Conservation (phyloP, 2,329 filamentous ascomycete genomes). For the Ceratocystis eucalypticola region DNA sequence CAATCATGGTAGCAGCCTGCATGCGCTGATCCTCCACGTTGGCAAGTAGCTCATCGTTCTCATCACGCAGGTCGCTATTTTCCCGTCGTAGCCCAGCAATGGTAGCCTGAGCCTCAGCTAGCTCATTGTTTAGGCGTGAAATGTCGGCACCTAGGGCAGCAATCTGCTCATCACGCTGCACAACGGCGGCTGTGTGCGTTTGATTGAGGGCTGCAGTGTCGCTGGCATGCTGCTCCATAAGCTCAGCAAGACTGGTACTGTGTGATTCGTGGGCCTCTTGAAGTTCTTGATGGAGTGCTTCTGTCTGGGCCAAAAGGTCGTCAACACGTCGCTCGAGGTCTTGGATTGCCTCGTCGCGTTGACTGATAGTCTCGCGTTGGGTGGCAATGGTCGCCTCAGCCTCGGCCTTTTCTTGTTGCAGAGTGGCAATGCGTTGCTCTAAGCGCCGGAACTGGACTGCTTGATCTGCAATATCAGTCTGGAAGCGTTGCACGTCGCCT, state of each 20-base stretch:
- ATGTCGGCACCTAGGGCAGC: conserved; percentile 12
- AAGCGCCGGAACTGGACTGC: neutral
- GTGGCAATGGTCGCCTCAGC: conserved; percentile 28
- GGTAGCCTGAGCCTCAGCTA: conserved; percentile 11
- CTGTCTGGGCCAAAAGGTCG: conserved; percentile 29
- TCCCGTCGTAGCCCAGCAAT: conserved; percentile 11
- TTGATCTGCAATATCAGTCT: neutral
- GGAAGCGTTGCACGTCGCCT: conserved; percentile 24
- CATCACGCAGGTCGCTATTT: conserved; percentile 13
- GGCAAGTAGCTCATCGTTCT: conserved; percentile 3
- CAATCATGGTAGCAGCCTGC: conserved; percentile 15
- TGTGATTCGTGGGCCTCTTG: conserved; percentile 27
- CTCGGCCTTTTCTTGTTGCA: conserved; percentile 21
- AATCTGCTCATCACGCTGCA: conserved; percentile 10
- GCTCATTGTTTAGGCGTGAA: conserved; percentile 7
- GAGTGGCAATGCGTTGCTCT: neutral
- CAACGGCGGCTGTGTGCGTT: conserved; percentile 2
- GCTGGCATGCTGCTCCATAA: conserved; percentile 11
- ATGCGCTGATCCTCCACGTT: conserved; percentile 14
- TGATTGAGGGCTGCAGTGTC: neutral
- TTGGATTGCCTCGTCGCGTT: conserved; percentile 28
- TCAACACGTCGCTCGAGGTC: conserved; percentile 35
- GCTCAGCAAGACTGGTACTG: conserved; percentile 24
- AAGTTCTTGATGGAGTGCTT: conserved; percentile 30
- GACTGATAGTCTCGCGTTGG: conserved; percentile 26